Evolutionary conservation across 768 basidiomycete genomes (phyloP).

Genomic region (Auriscalpium vulgare): DNA sequence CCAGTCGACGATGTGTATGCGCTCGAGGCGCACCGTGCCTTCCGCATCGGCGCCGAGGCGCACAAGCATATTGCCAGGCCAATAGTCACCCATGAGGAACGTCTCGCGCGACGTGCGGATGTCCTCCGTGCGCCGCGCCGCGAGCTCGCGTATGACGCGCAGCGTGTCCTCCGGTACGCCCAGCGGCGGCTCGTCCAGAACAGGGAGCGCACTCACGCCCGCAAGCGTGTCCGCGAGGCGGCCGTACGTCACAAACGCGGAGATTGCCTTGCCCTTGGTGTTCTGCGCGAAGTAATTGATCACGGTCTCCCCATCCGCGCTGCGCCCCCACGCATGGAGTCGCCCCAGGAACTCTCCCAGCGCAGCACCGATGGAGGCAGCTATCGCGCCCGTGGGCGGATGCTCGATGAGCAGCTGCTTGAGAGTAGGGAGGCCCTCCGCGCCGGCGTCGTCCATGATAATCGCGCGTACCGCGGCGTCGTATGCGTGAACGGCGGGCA

Average conservation of each 20-base stretch:
- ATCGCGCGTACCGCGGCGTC: constrained; percentile 43
- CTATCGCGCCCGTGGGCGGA: constrained; percentile 22
- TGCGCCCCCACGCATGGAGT: constrained; percentile 43
- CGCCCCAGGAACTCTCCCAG: constrained; percentile 48
- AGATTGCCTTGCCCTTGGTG: constrained; percentile 31
- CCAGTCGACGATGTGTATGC: constrained; percentile 55
- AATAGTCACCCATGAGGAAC: constrained; percentile 60
- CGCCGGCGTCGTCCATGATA: constrained; percentile 58
- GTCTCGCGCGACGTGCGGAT: constrained; percentile 26
- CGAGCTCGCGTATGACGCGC: constrained; percentile 25
- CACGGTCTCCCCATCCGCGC: constrained; percentile 1
- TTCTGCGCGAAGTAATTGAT: constrained; percentile 17
- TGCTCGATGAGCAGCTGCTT: constrained; percentile 32
- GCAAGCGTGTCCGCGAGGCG: constrained; percentile 27
- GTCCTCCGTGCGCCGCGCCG: constrained; percentile 20
- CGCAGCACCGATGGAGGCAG: constrained; percentile 39
- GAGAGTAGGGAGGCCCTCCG: constrained; percentile 24
- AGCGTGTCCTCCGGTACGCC: constrained; percentile 31
- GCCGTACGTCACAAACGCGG: constrained; percentile 37
- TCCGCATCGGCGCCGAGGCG: constrained; percentile 22
- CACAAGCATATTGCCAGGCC: constrained; percentile 64
- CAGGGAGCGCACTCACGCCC: not conserved
- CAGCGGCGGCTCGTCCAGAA: constrained; percentile 33
- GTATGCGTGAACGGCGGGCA: constrained; percentile 41
- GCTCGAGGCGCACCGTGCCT: constrained; percentile 25